Evolutionary conservation across 305 asterid species (phyloP), one percentile per base, ranked within the genome.

Genomic region (Salvia sclarea): DNA sequence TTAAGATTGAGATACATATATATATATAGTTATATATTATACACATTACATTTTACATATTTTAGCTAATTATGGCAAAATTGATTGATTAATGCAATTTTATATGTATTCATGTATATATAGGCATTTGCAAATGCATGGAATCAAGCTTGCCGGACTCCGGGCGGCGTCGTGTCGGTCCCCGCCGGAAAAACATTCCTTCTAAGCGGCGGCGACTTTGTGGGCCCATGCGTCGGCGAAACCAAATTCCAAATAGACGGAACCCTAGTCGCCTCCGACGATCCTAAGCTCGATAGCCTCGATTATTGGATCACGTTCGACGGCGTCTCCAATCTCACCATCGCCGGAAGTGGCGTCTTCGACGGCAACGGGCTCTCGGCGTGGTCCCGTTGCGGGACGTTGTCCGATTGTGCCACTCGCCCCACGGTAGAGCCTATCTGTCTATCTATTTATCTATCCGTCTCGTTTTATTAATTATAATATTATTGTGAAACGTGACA

Each of bases 191-290:
- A 13, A 20, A 76, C 49, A 2, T 83, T 63, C 67, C 37, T 59
- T 7, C 22, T 83, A 43, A 76, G 77, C 3, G 13, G 63, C 11
- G 73, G 68, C 6, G 37, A 24, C 20, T 68, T 83, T n/a, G 2
- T 40, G 40, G 88, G 88, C 40, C 88, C 85, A 0, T 83, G 85
- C 72, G 64, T 22, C 18, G 85, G 83, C n/a, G 17, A 12, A 20
- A 76, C 68, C 0, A 0, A 5, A 40, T 74, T 80, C 43, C 43
- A 37, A 11, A 10, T 75, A 8, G 58, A 55, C 38, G 87, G 85
- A 20, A 68, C 70, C 18, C 8, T 83, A 2, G 30, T 43, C 1
- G 86, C 85, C 64, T 41, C 85, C 1, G 0, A 17, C 37, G 72
- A 70, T 31, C 49, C 69, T 54, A 37, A 56, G 11, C 48, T 60